Evolutionary conservation across 257 asterid species (phyloP), one percentile per base, ranked within the genome.

Genomic region (Nyctanthes arbortristis): DNA sequence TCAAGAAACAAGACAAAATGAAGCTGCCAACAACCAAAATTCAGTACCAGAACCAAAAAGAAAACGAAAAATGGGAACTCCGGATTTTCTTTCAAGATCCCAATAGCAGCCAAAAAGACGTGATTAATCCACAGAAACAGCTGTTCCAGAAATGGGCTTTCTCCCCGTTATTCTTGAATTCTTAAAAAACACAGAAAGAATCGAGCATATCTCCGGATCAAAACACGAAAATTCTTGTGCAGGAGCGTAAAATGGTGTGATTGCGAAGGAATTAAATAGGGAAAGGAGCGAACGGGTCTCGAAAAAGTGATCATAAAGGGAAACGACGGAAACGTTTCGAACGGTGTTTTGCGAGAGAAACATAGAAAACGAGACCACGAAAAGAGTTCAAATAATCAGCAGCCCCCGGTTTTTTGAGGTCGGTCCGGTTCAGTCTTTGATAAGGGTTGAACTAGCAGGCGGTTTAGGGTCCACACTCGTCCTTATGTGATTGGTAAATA

Each of bases 81-180:
- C 6, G 3, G 14, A 24, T 52, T 52, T 24, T 52, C 24, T 30
- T 52, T 52, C 59, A 0, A 52, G 59, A 52, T 52, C n/a, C 30
- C 31, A 52, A 1, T 3, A 22, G 29, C 59, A 24, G 59, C 59
- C 35, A 20, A 10, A 52, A 20, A 7, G 29, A 9, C 12, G 59
- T 22, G 14, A 52, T 20, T 24, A 52, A 20, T 8, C 31, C 59
- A 52, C n/a, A 52, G 16, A 52, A 52, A 20, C 30, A 29, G 16
- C 30, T 3, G 31, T 52, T 52, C 14, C 5, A 49, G 14, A 22
- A 24, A 49, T 49, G 69, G 76, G 72, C 3, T 70, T 65, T 35
- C 62, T 73, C 56, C 67, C 55, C 37, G 66, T 71, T 76, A n/a
- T 43, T 13, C 55, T 57, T 12, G 34, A 25, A 66, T 33, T n/a